phyloP scores from a whole-genome alignment of 1,139 yeast genomes.

The Kurtzmaniella quercitrusa region DNA sequence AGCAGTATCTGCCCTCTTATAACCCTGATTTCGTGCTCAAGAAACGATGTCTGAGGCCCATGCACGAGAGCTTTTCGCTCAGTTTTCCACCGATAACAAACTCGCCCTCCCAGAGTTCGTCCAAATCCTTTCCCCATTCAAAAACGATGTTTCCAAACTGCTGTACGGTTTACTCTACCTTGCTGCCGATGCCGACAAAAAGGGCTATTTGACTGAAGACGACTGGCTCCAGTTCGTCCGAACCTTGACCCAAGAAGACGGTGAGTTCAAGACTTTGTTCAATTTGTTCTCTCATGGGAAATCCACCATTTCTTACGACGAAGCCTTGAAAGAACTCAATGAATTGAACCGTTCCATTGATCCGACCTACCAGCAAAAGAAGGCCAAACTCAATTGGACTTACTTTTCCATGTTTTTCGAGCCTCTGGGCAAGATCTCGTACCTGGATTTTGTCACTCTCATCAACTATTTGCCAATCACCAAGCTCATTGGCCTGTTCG shows the following conservation, averaged over 20 bases:
- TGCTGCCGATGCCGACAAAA: conserved; percentile 57
- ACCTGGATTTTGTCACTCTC: conserved; percentile 38
- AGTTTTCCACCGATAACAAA: conserved; percentile 30
- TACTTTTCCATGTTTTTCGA: conserved; percentile 41
- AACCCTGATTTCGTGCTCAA: not conserved
- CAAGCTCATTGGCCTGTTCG: conserved; percentile 44
- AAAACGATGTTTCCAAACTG: conserved; percentile 37
- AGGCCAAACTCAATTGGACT: conserved; percentile 41
- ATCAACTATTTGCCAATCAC: conserved; percentile 44
- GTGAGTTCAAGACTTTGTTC: conserved; percentile 54
- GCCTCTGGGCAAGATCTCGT: conserved; percentile 36
- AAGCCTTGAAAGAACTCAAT: conserved; percentile 36
- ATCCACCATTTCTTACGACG: conserved; percentile 27
- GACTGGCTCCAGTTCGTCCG: conserved; percentile 61
- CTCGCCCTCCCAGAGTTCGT: conserved; percentile 31
- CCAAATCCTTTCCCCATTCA: conserved; percentile 39
- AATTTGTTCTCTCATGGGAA: conserved; percentile 41
- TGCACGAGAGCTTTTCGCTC: conserved; percentile 38
- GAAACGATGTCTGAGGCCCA: conserved; percentile 18
- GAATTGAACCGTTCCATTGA: conserved; percentile 40
- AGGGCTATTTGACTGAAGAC: conserved; percentile 55
- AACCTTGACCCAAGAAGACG: conserved; percentile 52
- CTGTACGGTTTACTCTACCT: conserved; percentile 52
- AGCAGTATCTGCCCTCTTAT: not conserved
- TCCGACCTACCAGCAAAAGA: conserved; percentile 39